Conservation (phyloP, 306 rosid species). For the Prunus fruticosa region DNA sequence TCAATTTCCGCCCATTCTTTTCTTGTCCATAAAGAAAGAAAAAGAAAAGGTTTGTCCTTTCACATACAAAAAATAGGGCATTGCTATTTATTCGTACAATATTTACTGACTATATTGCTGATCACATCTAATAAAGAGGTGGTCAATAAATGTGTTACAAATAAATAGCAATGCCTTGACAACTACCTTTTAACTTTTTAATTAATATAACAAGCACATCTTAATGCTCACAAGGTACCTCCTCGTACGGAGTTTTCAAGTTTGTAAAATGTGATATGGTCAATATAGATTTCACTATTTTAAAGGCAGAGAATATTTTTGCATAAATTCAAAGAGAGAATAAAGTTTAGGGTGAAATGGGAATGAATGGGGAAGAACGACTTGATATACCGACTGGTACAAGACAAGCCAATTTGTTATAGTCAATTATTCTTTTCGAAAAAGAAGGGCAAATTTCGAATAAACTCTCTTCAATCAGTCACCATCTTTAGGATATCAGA, state of each 20-base stretch:
- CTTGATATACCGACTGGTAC: slow-evolving; percentile 4
- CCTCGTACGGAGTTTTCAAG: not conserved
- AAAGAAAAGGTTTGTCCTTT: not conserved
- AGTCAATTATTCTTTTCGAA: not conserved
- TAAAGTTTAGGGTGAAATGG: not conserved
- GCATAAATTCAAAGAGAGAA: not conserved
- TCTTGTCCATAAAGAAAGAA: not conserved
- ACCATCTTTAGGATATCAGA: not conserved
- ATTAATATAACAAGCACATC: not conserved
- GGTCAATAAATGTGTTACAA: no score
- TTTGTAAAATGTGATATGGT: not conserved
- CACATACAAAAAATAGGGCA: not conserved
- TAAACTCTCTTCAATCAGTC: not conserved
- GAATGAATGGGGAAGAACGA: not conserved
- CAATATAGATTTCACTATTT: not conserved
- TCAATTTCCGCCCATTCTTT: not conserved
- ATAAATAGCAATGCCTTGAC: no score
- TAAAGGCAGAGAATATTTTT: not conserved
- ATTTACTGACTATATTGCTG: no score
- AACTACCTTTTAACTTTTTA: not conserved
- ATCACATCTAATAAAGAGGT: no score
- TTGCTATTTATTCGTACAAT: no score
- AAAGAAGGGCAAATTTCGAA: not conserved
- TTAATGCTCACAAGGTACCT: not conserved
- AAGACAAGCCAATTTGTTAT: not conserved